Conservation (phyloP, 768 basidiomycete species). For the Phanerochaete sordida region DNA sequence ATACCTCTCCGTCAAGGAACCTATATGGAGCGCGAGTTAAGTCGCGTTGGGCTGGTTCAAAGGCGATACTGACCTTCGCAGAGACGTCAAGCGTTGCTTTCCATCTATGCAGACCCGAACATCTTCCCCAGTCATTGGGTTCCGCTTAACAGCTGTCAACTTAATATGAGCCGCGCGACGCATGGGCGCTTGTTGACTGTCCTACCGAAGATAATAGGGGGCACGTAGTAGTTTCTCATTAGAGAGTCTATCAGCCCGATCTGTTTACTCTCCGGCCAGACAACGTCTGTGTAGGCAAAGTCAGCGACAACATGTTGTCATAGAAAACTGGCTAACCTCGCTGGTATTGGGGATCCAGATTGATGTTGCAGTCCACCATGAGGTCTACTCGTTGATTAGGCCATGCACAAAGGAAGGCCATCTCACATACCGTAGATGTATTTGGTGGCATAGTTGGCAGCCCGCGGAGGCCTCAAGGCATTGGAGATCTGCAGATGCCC, state of each 20-base stretch:
- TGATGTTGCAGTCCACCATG: conserved; percentile 42
- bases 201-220: conserved; percentile 64
- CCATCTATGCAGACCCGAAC: conserved; percentile 61
- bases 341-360: conserved; percentile 66
- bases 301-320: background rate
- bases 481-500: conserved; percentile 25
- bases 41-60: too few species aligned
- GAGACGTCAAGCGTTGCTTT: conserved; percentile 70
- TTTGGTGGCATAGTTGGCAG: conserved; percentile 38
- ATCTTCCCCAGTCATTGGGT: conserved; percentile 38
- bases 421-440: conserved; percentile 38
- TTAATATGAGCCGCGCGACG: background rate
- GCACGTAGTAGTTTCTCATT: conserved; percentile 61
- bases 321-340: conserved; percentile 37
- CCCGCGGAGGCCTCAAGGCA: conserved; percentile 35
- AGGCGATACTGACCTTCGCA: conserved; percentile 41
- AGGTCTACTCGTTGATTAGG: conserved; percentile 34
- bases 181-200: background rate
- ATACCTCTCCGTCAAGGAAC: conserved; percentile 10
- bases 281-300: conserved; percentile 45
- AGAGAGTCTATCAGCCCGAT: conserved; percentile 60
- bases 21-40: too few species aligned
- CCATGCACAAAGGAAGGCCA: background rate
- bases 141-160: background rate
- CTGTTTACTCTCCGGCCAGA: conserved; percentile 64